These are phyloP conservation scores for Cicer arietinum DNA, from an alignment of 306 rosid genomes.

Conservation along the genomic window DNA sequence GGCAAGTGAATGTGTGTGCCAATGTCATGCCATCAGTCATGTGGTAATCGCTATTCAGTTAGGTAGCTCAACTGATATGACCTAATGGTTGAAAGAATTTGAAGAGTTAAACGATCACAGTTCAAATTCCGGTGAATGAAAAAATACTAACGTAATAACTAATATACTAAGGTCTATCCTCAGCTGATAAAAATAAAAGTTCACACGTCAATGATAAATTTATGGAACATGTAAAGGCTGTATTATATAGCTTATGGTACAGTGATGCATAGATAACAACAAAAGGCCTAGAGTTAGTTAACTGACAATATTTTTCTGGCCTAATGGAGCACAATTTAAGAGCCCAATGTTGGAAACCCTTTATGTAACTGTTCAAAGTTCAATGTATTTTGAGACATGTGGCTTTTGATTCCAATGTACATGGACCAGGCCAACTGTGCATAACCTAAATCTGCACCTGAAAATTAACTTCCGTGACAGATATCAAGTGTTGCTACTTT, in stretches of 20 bases:
- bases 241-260: slow-evolving; percentile 10
- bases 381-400: slow-evolving; percentile 32
- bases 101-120: no score
- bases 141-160: no score
- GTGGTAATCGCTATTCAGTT: slow-evolving; percentile 14
- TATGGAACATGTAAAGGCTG: slow-evolving; percentile 22
- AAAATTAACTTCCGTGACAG: background rate
- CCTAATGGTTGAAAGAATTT: no score
- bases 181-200: background rate
- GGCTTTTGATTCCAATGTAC: slow-evolving; percentile 34
- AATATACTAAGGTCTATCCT: no score
- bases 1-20: slow-evolving; percentile 38
- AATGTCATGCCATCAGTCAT: slow-evolving; percentile 27
- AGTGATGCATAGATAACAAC: slow-evolving; percentile 27
- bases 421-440: slow-evolving; percentile 43
- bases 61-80: no score
- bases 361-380: slow-evolving; percentile 41
- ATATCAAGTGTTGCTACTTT: slow-evolving; percentile 9
- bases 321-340: slow-evolving; percentile 31
- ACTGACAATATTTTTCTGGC: background rate
- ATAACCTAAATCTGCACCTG: background rate
- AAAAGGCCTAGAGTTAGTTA: slow-evolving; percentile 5
- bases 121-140: no score
- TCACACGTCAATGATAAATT: slow-evolving; percentile 35
- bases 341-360: slow-evolving; percentile 30